Conservation (phyloP, 2,329 filamentous ascomycete genomes). For the Trichoderma oligosporum region DNA sequence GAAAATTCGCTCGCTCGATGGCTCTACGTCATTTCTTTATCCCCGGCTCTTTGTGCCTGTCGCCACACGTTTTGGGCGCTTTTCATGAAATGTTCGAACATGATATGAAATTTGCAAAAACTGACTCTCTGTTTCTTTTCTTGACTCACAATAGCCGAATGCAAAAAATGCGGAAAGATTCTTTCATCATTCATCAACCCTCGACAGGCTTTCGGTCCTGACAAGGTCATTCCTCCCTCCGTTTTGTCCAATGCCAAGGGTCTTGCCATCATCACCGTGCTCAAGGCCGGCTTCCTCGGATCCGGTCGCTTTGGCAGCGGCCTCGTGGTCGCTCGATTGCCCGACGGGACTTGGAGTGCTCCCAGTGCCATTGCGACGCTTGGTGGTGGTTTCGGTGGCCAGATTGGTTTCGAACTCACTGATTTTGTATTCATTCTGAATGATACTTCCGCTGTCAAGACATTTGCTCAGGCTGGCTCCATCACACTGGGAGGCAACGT, state of each 20-base stretch:
- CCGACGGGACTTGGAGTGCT: slow-evolving; percentile 76
- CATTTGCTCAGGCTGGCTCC: slow-evolving; percentile 88
- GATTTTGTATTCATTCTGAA: slow-evolving; percentile 99
- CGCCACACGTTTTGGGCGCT: too few relatives aligned
- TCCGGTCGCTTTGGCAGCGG: slow-evolving; percentile 79
- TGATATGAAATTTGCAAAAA: background rate
- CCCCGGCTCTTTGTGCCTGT: background rate
- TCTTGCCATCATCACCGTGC: slow-evolving; percentile 78
- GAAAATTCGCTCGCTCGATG: slow-evolving; percentile 22
- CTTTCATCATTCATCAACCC: slow-evolving; percentile 93
- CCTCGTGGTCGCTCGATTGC: slow-evolving; percentile 73
- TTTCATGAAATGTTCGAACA: background rate
- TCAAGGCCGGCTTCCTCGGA: slow-evolving; percentile 83
- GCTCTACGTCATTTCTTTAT: slow-evolving; percentile 8
- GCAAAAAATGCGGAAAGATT: slow-evolving; percentile 95
- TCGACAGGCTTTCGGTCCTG: slow-evolving; percentile 85
- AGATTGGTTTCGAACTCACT: slow-evolving; percentile 83
- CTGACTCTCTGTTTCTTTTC: slow-evolving; percentile 9
- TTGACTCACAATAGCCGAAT: slow-evolving; percentile 67
- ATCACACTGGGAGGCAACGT: slow-evolving; percentile 95
- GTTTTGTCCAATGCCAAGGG: slow-evolving; percentile 91
- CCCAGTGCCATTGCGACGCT: slow-evolving; percentile 77
- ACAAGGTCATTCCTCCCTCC: slow-evolving; percentile 92
- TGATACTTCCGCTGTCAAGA: slow-evolving; percentile 81
- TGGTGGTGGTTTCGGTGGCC: slow-evolving; percentile 78